Base-by-base conservation (phyloP, 305 asterid genomes). In the Petunia hybrid region DNA sequence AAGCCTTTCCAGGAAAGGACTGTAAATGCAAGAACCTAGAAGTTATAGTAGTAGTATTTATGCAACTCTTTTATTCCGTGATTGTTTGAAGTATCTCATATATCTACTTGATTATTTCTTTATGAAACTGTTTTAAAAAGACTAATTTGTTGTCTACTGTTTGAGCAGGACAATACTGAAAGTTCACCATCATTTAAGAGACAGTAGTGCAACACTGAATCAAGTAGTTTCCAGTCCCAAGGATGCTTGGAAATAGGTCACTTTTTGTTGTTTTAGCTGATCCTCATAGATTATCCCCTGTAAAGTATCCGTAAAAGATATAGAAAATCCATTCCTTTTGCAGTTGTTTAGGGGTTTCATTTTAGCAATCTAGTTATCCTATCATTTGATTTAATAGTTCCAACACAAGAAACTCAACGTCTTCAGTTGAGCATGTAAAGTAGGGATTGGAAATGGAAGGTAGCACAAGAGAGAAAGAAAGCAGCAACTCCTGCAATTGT, bases 211-310 rank as follows among this genome's bases (percentile, higher is more conserved):
- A 85, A 81, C 43, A 77, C 82, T 66, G 90, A 89, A 77, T 62
- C 92, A 77, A 87, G 55, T 56, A 83, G 87, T 78, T 67, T 67
- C 76, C 89, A 84, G 85, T 87, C 88, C 62, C 86, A 81, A 64
- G 93, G 97, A 46, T 81, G 77, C 83, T 85, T 91, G 92, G 91
- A 88, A 89, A 87, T 91, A 22, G 92, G 93, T 10, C 93, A 89
- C 82, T 93, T 93, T 84, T 90, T 95, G 39, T 31, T 53, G 6
- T 64, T 45, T 36, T 51, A 14, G 7, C 4, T 1, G 43, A 22
- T 13, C 14, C 76, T 68, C 51, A 6, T 73, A 41, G 36, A 13
- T 73, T 48, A 12, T 4, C 12, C 12, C 1, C 46, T 73, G 63
- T 73, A 48, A 68, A 68, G 39, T 68, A 68, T 42, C 40, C 16